Evolutionary conservation across 192 early-diverging fungal species (phyloP), one percentile per base, ranked within the genome.

Genomic region (Globomyces pollinis-pini): DNA sequence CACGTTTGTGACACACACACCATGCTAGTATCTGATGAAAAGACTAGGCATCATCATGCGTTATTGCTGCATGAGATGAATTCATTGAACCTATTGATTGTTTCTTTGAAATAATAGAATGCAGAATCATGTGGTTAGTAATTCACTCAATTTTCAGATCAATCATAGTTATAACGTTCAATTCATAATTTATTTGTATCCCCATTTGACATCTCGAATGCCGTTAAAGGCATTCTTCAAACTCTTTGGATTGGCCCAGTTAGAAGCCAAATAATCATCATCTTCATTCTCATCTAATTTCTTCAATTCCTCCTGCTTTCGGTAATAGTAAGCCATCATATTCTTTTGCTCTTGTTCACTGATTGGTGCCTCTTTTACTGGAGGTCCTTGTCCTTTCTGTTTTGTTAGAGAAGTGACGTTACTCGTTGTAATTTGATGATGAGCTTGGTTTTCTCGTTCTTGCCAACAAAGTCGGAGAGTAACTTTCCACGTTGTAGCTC

Each of bases 311-410:
- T 84, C 75, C 44, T 84, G 74, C 64, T 84, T 84, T n/a, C 65
- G 63, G 68, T 79, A 78, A 50, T 79, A 84, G 57, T 73, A 82
- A 24, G 76, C 78, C 76, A 81, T 81, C 68, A 84, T 61, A 26
- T 81, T 65, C 64, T 72, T 82, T 60, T 79, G 78, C 33, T 43
- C 57, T 34, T 73, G 58, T 59, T 79, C 81, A 59, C 30, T 47
- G 13, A 84, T 5, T 2, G 77, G 71, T 6, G 76, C 36, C 58
- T 84, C 81, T 26, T 73, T 67, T 12, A 77, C 38, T 7, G 81
- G 81, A n/a, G 76, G 62, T 1, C 79, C 79, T 52, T 71, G 73
- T 23, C 71, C 71, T 33, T n/a, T n/a, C n/a, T n/a, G n/a, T n/a
- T n/a, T n/a, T n/a, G n/a, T n/a, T n/a, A n/a, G n/a, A n/a, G n/a